phyloP scores from a whole-genome alignment of 768 basidiomycete species.

The Butyriboletus loyo region DNA sequence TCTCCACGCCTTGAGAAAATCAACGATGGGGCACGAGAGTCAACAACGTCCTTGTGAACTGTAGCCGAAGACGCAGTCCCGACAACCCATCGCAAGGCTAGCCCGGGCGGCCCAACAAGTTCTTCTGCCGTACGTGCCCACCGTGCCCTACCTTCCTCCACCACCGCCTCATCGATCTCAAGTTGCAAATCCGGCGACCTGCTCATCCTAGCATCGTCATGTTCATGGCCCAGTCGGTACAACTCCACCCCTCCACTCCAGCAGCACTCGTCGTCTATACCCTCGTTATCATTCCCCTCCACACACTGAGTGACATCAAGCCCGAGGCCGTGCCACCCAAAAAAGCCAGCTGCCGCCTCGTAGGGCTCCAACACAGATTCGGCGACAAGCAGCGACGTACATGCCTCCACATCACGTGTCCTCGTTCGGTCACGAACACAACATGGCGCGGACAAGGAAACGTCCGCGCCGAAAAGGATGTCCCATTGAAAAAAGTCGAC shows the following conservation, averaged over 20 bases:
- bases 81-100: constrained; percentile 3
- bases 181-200: constrained; percentile 2
- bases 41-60: background rate
- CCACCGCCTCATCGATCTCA: constrained; percentile 19
- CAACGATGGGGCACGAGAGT: background rate
- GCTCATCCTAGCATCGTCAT: background rate
- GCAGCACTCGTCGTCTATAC: background rate
- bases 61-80: background rate
- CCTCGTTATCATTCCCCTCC: background rate
- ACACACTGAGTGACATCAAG: constrained; percentile 3
- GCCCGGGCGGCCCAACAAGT: constrained; percentile 21
- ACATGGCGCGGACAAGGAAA: background rate
- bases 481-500: constrained; percentile 30
- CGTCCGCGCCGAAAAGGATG: background rate
- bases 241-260: background rate
- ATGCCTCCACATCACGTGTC: background rate
- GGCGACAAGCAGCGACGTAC: constrained; percentile 10
- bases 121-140: constrained; percentile 20
- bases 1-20: background rate
- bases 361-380: constrained; percentile 24
- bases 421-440: background rate
- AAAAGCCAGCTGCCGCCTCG: constrained; percentile 29
- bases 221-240: background rate
- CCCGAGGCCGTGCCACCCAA: constrained; percentile 27
- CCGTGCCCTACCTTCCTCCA: constrained; percentile 21